Evolutionary conservation across 768 basidiomycete genomes (phyloP).

Genomic region (Boletus vinaceobasis): DNA sequence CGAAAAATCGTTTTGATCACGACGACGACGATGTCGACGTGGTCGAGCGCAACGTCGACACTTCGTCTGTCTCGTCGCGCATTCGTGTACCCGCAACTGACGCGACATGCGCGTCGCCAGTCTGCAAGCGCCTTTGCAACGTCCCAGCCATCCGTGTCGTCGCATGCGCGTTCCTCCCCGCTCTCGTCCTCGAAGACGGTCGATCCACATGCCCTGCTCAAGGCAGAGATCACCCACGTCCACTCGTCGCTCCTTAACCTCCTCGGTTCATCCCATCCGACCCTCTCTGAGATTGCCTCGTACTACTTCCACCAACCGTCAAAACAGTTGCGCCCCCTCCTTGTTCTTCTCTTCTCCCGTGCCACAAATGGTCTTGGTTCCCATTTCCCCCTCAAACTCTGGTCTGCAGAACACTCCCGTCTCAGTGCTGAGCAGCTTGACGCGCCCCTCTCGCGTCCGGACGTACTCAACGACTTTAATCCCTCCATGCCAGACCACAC

Average conservation of each 20-base stretch:
- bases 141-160: constrained; percentile 7
- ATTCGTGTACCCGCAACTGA: neutral
- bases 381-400: constrained; percentile 56
- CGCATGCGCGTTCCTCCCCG: constrained; percentile 15
- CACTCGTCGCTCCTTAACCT: constrained; percentile 70
- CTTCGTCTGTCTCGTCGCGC: constrained; percentile 14
- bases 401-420: constrained; percentile 58
- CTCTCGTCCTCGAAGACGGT: constrained; percentile 23
- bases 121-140: constrained; percentile 42
- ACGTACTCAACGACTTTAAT: constrained; percentile 90
- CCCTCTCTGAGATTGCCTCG: constrained; percentile 81
- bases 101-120: constrained; percentile 32
- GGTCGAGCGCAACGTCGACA: constrained; percentile 14
- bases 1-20: neutral
- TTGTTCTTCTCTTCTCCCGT: constrained; percentile 85
- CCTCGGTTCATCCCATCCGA: constrained; percentile 86
- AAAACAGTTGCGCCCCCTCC: constrained; percentile 85
- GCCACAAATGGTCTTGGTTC: constrained; percentile 89
- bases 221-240: constrained; percentile 68
- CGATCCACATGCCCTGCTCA: constrained; percentile 71
- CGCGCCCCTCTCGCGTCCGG: constrained; percentile 70
- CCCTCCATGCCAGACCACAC: constrained; percentile 80
- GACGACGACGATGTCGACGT: constrained; percentile 21
- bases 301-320: constrained; percentile 90
- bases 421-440: constrained; percentile 65